Evolutionary conservation across 2,329 filamentous ascomycete species (phyloP).

Genomic region (Penicillium crustosum): DNA sequence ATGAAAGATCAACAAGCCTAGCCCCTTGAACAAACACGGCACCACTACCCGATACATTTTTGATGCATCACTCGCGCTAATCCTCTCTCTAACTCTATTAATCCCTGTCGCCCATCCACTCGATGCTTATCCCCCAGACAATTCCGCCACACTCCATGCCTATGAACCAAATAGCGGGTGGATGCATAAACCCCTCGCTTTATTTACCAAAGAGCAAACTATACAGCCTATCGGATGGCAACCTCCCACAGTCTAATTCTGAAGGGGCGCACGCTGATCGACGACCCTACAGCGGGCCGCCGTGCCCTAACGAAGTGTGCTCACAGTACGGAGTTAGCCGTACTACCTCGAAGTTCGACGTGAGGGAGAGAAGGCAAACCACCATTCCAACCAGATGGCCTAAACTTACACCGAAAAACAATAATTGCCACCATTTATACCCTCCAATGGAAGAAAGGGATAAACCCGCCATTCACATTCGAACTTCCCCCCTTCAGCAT

Average conservation of each 20-base stretch:
- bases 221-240: constrained; percentile 3
- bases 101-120: not conserved
- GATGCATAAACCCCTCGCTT: constrained; percentile 5
- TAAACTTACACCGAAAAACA: not conserved
- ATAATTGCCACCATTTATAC: not conserved
- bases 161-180: constrained; percentile 1
- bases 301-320: not conserved
- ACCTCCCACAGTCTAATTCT: not conserved
- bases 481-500: not conserved
- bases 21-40: not conserved
- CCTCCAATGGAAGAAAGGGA: constrained; percentile 1
- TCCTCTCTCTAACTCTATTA: not conserved
- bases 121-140: constrained; percentile 8
- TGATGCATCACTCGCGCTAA: constrained; percentile 1
- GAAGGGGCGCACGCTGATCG: constrained; percentile 7
- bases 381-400: not conserved
- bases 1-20: not conserved
- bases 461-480: not conserved
- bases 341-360: not conserved
- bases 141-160: constrained; percentile 2
- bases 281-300: constrained; percentile 2
- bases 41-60: constrained; percentile 1
- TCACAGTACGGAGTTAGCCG: not conserved
- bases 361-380: constrained; percentile 6
- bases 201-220: not conserved